Conservation (phyloP, 148 eudicot species). For the Linanthus parryae region DNA sequence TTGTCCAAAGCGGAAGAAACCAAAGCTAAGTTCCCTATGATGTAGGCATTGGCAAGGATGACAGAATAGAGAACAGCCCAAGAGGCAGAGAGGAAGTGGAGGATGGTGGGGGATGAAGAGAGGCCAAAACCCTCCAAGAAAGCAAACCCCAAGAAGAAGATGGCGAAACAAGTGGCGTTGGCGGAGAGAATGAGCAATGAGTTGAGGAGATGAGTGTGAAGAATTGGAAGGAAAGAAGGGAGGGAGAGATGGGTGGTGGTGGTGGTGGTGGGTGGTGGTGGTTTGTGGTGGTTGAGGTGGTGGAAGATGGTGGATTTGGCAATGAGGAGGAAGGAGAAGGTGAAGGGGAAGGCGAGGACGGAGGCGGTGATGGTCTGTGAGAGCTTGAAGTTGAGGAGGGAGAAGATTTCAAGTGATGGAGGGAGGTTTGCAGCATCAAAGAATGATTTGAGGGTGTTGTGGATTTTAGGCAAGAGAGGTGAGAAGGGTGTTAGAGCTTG, state of each 20-base stretch:
- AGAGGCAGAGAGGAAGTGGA: slow-evolving; percentile 23
- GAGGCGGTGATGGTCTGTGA: slow-evolving; percentile 59
- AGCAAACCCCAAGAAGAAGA: slow-evolving; percentile 38
- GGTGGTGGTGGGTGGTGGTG: too few species aligned
- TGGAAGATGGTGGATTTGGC: slow-evolving; percentile 54
- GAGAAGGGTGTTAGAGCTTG: slow-evolving; percentile 39
- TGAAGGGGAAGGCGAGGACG: slow-evolving; percentile 42
- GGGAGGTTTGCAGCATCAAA: slow-evolving; percentile 44
- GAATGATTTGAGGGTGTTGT: slow-evolving; percentile 31
- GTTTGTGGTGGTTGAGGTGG: slow-evolving; percentile 11
- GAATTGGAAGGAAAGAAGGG: slow-evolving; percentile 17
- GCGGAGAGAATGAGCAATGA: slow-evolving; percentile 35
- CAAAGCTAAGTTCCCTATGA: slow-evolving; percentile 48
- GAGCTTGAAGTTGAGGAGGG: slow-evolving; percentile 48
- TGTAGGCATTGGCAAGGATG: slow-evolving; percentile 49
- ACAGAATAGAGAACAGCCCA: slow-evolving; percentile 53
- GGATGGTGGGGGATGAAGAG: slow-evolving; percentile 25
- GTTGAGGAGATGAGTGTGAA: slow-evolving; percentile 37
- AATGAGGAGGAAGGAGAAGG: slow-evolving; percentile 63
- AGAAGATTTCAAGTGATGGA: slow-evolving; percentile 31
- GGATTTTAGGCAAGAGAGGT: slow-evolving; percentile 25
- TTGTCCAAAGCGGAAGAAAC: slow-evolving; percentile 35
- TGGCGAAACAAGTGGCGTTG: slow-evolving; percentile 55
- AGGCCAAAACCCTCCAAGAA: slow-evolving; percentile 23
- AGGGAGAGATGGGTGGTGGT: slow-evolving; percentile 1